phyloP scores from a whole-genome alignment of 345 rosid species.

The Cardamine occulta region DNA sequence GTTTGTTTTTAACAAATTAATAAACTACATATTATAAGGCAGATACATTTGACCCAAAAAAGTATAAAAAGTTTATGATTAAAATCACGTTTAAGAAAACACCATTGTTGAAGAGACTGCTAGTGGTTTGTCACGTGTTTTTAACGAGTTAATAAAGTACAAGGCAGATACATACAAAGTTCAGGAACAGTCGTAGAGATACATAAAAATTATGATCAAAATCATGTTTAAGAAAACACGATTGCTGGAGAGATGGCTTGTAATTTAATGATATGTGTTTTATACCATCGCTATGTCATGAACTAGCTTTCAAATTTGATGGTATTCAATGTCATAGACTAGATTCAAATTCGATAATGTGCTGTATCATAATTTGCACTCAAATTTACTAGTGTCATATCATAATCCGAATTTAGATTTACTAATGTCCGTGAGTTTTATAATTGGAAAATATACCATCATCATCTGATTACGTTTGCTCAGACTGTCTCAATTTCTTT shows the following conservation, averaged over 20 bases:
- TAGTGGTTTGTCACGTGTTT: background rate
- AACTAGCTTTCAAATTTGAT: background rate
- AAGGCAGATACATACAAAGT: no score
- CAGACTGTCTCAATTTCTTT: background rate
- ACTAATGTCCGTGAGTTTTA: background rate
- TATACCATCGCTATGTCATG: background rate
- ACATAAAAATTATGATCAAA: background rate
- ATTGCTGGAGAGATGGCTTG: background rate
- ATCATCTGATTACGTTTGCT: background rate
- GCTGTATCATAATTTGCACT: background rate
- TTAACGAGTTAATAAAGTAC: background rate
- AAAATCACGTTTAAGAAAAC: background rate
- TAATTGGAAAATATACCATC: background rate
- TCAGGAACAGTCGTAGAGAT: background rate
- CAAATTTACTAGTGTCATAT: background rate
- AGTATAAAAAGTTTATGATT: background rate
- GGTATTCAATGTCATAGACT: background rate
- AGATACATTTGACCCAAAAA: background rate
- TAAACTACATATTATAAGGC: background rate
- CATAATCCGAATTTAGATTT: background rate
- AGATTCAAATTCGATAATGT: background rate
- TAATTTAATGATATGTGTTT: background rate
- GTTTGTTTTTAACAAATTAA: conserved; percentile 2
- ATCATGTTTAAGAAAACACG: background rate
- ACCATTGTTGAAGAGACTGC: background rate